A percentile compares a stretch with the other conserved stretches of the same genome.
phyloP scores from a whole-genome alignment of 352 stramenopile species.

The Stramenopiles sp. region DNA sequence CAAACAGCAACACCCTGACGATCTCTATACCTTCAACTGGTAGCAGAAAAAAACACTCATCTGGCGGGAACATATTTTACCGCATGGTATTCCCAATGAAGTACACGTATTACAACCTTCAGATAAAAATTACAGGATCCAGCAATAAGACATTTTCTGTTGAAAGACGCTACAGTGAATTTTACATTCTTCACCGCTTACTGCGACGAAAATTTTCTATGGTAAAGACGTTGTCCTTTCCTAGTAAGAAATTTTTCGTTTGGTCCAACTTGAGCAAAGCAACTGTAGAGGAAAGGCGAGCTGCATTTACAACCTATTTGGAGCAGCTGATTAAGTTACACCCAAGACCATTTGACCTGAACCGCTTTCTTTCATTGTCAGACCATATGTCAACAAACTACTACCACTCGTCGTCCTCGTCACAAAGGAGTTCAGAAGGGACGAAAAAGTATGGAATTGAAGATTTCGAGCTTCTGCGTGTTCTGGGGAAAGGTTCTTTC shows the following conservation, averaged over 20 bases:
- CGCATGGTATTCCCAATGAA: not conserved
- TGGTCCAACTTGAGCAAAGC: not conserved
- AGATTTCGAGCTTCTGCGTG: constrained; percentile 81
- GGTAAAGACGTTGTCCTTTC: not conserved
- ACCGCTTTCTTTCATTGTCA: not conserved
- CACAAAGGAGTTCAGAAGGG: not conserved
- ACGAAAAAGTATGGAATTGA: constrained; percentile 30
- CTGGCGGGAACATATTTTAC: no score
- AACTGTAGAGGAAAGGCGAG: not conserved
- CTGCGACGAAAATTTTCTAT: not conserved
- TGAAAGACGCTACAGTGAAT: not conserved
- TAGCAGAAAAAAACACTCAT: no score
- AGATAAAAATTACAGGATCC: not conserved
- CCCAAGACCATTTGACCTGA: not conserved
- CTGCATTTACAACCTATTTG: not conserved
- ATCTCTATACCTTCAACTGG: no score
- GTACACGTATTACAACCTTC: not conserved
- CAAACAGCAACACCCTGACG: no score
- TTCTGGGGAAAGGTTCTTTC: constrained; percentile 82
- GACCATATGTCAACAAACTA: not conserved
- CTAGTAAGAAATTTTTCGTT: not conserved
- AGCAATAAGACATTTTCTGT: not conserved
- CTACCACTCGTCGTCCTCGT: not conserved
- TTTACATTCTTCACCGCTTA: not conserved
- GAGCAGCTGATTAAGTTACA: not conserved